Conservation (phyloP, 108 stramenopile genomes). For the Conticribra weissflogii region DNA sequence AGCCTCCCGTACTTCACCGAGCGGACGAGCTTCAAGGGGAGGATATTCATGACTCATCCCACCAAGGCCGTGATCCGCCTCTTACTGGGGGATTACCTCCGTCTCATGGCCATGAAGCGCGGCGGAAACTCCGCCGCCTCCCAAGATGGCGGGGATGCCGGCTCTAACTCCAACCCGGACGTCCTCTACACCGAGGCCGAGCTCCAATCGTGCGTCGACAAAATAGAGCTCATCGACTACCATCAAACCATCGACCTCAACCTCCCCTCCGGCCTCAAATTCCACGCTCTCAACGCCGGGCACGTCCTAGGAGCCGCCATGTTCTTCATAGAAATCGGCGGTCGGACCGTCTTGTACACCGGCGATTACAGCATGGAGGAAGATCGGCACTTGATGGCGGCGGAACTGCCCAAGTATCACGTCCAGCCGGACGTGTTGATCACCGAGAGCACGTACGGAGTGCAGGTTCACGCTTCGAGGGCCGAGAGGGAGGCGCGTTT, state of each 20-base stretch:
- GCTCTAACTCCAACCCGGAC: constrained; percentile 86
- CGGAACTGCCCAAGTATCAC: constrained; percentile 85
- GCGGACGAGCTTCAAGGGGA: constrained; percentile 92
- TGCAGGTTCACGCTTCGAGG: constrained; percentile 90
- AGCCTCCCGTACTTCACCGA: constrained; percentile 98
- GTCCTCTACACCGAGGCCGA: constrained; percentile 94
- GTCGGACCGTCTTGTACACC: constrained; percentile 94
- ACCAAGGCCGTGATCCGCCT: constrained; percentile 97
- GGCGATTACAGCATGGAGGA: constrained; percentile 99
- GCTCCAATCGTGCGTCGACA: constrained; percentile 89
- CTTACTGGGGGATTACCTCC: constrained; percentile 91
- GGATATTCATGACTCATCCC: constrained; percentile 98
- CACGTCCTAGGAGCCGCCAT: constrained; percentile 99
- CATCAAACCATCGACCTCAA: constrained; percentile 91
- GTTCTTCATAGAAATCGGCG: constrained; percentile 96
- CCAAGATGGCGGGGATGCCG: constrained; percentile 40
- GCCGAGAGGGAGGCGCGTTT: constrained; percentile 95
- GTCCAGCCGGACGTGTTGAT: constrained; percentile 94
- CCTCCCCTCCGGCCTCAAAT: constrained; percentile 75
- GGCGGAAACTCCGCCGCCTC: constrained; percentile 15
- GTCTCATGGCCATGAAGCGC: constrained; percentile 77
- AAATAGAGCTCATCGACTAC: constrained; percentile 95
- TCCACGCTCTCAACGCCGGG: constrained; percentile 97
- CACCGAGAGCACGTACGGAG: constrained; percentile 96
- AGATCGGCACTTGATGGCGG: constrained; percentile 97